Base-by-base conservation (phyloP, 768 basidiomycete genomes). In the Panaeolus cyanescens region DNA sequence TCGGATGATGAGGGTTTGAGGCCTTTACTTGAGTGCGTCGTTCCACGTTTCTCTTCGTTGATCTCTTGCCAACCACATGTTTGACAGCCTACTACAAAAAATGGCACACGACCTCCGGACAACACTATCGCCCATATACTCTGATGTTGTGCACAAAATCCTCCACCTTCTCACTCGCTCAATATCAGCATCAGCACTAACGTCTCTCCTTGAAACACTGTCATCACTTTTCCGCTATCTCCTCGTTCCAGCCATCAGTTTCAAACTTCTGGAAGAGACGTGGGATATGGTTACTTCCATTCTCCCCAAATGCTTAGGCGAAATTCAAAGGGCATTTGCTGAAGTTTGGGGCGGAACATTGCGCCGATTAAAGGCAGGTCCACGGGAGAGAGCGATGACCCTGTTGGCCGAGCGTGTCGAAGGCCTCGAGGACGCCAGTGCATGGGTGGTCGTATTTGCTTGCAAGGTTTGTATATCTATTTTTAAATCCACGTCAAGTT, bases 271-370 rank as follows among this genome's bases (percentile, higher is more conserved):
- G 25, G 78, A 83, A 40, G 76, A 80, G 40, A 88, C 90, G 2
- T 93, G 92, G 92, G 58, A 71, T 5, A 67, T 74, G 30, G 74
- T 93, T 37, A 77, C 79, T 25, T 68, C 71, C 0, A 75, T 81
- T 1, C 70, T 93, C 8, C 82, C 83, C 3, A 81, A 78, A 60
- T 92, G 90, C 70, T 75, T 83, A 59, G 81, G 85, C 0, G 91
- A 95, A 60, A 83, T 93, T 2, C 91, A 91, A 68, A 77, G 90
- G 25, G 86, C 90, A 1, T 82, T 91, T 9, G 90, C 93, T 0
- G 94, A 97, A 68, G 92, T 93, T 3, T 97, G 93, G 96, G 92
- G 88, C 0, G 85, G 85, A 0, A 82, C 90, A 0, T 68, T 96
- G 40, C 80, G 95, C 54, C 82, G 91, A 65, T 74, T 95, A 56